Evolutionary conservation across 805 yeast species (phyloP).

Genomic region (Starmerella bacillaris): DNA sequence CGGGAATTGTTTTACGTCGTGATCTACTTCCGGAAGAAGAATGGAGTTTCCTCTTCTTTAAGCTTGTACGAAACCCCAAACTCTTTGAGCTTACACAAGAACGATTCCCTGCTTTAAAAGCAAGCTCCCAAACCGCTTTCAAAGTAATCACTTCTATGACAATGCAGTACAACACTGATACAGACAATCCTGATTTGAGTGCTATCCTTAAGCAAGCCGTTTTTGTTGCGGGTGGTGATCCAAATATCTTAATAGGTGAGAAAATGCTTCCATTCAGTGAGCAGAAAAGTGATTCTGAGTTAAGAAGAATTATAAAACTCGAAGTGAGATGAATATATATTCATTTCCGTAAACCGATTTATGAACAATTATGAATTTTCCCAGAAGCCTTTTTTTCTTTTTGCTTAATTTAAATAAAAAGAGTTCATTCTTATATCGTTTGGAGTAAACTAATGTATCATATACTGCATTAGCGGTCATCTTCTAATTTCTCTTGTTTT

Average conservation of each 20-base stretch:
- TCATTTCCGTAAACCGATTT: too few species aligned
- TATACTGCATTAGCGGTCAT: too few species aligned
- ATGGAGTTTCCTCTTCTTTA: constrained; percentile 22
- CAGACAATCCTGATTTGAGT: constrained; percentile 8
- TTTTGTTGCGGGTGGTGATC: constrained; percentile 8
- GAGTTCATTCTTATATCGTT: too few species aligned
- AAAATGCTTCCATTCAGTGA: constrained; percentile 8
- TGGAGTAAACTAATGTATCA: too few species aligned
- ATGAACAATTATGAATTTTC: too few species aligned
- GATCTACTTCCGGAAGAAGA: constrained; percentile 20
- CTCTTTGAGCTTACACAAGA: constrained; percentile 14
- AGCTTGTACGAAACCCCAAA: constrained; percentile 18
- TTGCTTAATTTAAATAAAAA: too few species aligned
- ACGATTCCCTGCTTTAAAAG: constrained; percentile 10
- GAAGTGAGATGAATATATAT: too few species aligned
- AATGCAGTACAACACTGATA: constrained; percentile 15
- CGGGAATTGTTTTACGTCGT: constrained; percentile 21
- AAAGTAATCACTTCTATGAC: constrained; percentile 16
- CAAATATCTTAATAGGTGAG: constrained; percentile 3
- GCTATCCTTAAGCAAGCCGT: constrained; percentile 13
- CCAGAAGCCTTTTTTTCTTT: too few species aligned
- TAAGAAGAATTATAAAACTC: background rate
- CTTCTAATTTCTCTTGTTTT: too few species aligned
- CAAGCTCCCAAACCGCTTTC: constrained; percentile 13
- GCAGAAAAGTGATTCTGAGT: background rate